Base-by-base conservation (phyloP, 1,139 yeast genomes). In the Pichia sp. region DNA sequence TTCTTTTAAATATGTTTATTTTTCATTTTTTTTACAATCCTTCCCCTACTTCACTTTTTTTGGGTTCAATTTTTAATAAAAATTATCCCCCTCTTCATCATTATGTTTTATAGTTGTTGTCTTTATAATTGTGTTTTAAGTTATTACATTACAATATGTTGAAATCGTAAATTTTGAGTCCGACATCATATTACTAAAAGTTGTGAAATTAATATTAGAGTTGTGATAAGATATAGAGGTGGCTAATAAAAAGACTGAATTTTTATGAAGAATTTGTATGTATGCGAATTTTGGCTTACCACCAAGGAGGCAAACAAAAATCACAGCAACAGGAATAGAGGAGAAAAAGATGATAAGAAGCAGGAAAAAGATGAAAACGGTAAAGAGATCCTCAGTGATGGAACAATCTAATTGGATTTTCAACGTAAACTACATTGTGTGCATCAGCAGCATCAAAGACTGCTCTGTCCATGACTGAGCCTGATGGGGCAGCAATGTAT, bases 401-500 rank as follows among this genome's bases (percentile, higher is more conserved):
- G 96, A 93, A 93, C 71, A 93, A 78, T 70, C 99, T 89, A 68
- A 93, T 90, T 70, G 96, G 91, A 76, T 91, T 89, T 74, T 90
- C 97, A 62, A 90, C 91, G 68, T 91, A 89, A 62, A 90, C 95
- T 62, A 91, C 75, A 67, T 82, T 86, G 67, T 82, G 82, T 55
- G 95, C 81, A 73, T 93, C 95, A 62, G 99, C 99, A 63, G 98
- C 96, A 61, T 83, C 87, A 64, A 93, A 83, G 47, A 93, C 99
- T 54, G 93, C 96, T 77, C 87, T 85, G 74, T 93, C 99, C 91
- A 89, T 93, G 59, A 95, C 97, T 18, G 97, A 89, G 50, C 99
- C 99, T 50, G 95, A 82, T 57, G 99, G 96, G 50, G 99, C 99
- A 64, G 96, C 95, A 67, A 93, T 79, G 74, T 76, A 93, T 73